Evolutionary conservation across 768 basidiomycete genomes (phyloP), one percentile per base, ranked within the genome.

Genomic region (Scleroderma citrinum): DNA sequence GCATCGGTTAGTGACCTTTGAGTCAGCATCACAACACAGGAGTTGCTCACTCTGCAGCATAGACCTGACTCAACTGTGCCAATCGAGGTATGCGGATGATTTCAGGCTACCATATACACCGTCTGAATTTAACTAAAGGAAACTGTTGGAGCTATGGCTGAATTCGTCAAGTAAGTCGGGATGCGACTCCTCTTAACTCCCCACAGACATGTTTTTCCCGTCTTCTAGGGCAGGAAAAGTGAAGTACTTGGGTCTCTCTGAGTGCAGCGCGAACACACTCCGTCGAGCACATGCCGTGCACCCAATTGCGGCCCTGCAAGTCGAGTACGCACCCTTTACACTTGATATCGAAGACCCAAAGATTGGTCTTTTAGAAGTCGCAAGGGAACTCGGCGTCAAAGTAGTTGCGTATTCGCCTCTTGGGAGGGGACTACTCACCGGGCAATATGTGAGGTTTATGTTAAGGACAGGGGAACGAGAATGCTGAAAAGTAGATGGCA

Each of bases 351-450:
- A 78, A 56, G 65, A 72, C 47, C 60, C 66, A 5, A 67, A 70
- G 50, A 69, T 75, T 29, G 64, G 54, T 2, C 54, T 80, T 0
- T 58, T 76, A 31, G 61, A 69, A 20, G 71, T 75, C 1, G 71
- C 70, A 13, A 61, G 76, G n/a, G 78, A 80, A 54, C 63, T 80
- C 5, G 76, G 76, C 11, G 68, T 77, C 32, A 65, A 71, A 38
- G 66, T 77, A n/a, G 63, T 81, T 7, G 75, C 75, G 1, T 81
- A 79, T 49, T 71, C 73, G 2, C 80, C 80, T 1, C 67, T 81
- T 26, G 78, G 77, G 14, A 66, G 76, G 24, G 78, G 78, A 2
- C 50, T 80, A 16, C 54, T 78, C 44, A 78, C 74, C 1, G 77
- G 79, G 2, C 58, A 63, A 48, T 71, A 67, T 46, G 73, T 73